A percentile compares a stretch with the other conserved stretches of the same genome.
phyloP scores from a whole-genome alignment of 441 rosid genomes.

The Omphalea diandra region DNA sequence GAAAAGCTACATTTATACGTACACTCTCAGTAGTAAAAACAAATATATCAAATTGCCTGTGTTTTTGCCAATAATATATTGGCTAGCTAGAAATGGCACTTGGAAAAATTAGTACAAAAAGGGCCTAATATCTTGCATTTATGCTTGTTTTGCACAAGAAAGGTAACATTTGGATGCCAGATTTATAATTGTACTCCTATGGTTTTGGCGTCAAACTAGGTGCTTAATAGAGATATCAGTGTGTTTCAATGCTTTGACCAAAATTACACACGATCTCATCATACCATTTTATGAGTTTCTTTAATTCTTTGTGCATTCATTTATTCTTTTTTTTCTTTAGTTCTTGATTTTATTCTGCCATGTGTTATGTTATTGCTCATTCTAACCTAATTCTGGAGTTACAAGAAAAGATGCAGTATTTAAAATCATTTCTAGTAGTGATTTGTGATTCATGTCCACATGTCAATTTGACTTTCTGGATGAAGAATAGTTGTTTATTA shows the following conservation, averaged over 20 bases:
- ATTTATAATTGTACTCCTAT: not conserved
- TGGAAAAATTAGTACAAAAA: not conserved
- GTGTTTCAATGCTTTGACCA: not conserved
- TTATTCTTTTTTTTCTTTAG: slow-evolving; percentile 1
- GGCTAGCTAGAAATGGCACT: not conserved
- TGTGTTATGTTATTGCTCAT: slow-evolving; percentile 21
- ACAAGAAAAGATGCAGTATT: slow-evolving; percentile 63
- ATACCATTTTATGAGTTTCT: no score
- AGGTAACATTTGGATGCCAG: not conserved
- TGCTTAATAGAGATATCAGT: not conserved
- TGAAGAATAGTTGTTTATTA: slow-evolving; percentile 53
- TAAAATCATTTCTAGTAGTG: slow-evolving; percentile 62
- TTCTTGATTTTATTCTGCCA: not conserved
- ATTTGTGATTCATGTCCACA: slow-evolving; percentile 51
- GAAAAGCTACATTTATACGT: not conserved
- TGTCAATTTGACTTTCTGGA: slow-evolving; percentile 69
- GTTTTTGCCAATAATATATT: not conserved
- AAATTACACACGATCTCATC: not conserved
- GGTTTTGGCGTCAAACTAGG: not conserved
- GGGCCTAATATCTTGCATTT: not conserved
- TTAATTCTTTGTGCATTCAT: not conserved
- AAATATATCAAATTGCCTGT: not conserved
- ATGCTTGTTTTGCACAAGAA: not conserved
- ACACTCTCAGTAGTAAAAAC: not conserved
- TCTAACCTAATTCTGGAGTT: slow-evolving; percentile 16